A percentile compares a stretch with the other conserved stretches of the same genome.
phyloP scores from a whole-genome alignment of 176 grass and related monocot genomes.

The Typha latifolia region DNA sequence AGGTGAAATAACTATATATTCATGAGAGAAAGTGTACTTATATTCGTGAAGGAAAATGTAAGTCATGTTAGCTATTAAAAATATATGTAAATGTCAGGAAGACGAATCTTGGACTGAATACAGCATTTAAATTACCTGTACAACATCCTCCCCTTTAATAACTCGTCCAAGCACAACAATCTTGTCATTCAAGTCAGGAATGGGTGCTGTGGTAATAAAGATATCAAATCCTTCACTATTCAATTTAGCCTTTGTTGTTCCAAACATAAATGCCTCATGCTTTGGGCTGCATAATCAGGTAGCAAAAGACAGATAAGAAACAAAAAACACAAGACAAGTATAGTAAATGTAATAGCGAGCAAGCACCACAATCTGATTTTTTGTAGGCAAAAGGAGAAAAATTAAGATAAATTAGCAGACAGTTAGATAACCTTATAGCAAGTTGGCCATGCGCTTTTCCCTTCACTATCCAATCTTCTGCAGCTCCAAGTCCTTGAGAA shows the following conservation, averaged over 20 bases:
- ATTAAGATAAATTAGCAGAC: conserved; percentile 11
- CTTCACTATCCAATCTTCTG: conserved; percentile 86
- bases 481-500: conserved; percentile 50
- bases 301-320: too few relatives aligned
- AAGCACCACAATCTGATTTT: too few relatives aligned
- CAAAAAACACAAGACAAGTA: too few relatives aligned
- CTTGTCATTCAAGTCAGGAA: conserved; percentile 86
- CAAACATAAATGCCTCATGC: conserved; percentile 90
- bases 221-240: conserved; percentile 87
- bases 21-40: too few relatives aligned
- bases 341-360: too few relatives aligned
- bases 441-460: conserved; percentile 68
- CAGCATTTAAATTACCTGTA: conserved; percentile 52
- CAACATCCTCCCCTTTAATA: conserved; percentile 77
- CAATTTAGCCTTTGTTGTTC: conserved; percentile 49
- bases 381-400: neutral
- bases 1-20: too few relatives aligned
- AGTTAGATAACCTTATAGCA: conserved; percentile 51
- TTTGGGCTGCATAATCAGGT: conserved; percentile 43
- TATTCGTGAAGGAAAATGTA: too few relatives aligned
- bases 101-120: conserved; percentile 3
- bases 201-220: conserved; percentile 92
- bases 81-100: neutral
- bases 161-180: conserved; percentile 82
- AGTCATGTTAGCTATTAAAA: too few relatives aligned